Evolutionary conservation across 1,139 yeast species (phyloP), one percentile per base, ranked within the genome.

Genomic region (Taiozyma onychis): DNA sequence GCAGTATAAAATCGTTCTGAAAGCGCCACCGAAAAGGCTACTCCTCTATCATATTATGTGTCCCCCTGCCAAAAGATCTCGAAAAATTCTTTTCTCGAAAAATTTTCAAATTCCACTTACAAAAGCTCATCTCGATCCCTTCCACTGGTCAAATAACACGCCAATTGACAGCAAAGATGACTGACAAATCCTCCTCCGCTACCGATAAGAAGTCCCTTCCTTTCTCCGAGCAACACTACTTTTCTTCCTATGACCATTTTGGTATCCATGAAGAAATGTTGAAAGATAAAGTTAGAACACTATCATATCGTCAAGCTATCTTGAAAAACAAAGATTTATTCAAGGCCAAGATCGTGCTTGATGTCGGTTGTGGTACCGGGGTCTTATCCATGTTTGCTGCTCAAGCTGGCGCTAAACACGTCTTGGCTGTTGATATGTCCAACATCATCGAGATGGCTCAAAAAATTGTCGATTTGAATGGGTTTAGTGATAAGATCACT

Each of bases 251-350:
- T 64, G 98, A 93, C 67, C 98, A 93, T 68, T 91, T 89, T 65
- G 97, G 97, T 50, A 95, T 95, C 65, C 99, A 95, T 66, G 99
- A 95, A 71, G 98, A 91, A 69, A 95, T 95, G 99, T 82, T 95
- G 65, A 95, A 93, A 70, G 99, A 95, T 68, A 81, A 89, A 50
- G 88, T 90, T 41, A 83, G 99, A 69, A 95, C 99, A 9, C 75
- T 91, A 57, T 81, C 96, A 35, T 95, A 95, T 73, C 78, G 98
- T 64, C 86, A 88, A 55, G 97, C 98, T 51, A 93, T 95, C 72
- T 83, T 83, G 72, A 90, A 89, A 69, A 95, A 95, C 74, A 86
- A 87, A 66, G 86, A 85, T 62, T 73, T 89, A 55, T 93, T 95
- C 75, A 88, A 90, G 68, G 97, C 81, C 70, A 95, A 93, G 75